These are phyloP conservation scores for Lactarius tabidus DNA, from an alignment of 768 basidiomycete species.

Conservation along the genomic window DNA sequence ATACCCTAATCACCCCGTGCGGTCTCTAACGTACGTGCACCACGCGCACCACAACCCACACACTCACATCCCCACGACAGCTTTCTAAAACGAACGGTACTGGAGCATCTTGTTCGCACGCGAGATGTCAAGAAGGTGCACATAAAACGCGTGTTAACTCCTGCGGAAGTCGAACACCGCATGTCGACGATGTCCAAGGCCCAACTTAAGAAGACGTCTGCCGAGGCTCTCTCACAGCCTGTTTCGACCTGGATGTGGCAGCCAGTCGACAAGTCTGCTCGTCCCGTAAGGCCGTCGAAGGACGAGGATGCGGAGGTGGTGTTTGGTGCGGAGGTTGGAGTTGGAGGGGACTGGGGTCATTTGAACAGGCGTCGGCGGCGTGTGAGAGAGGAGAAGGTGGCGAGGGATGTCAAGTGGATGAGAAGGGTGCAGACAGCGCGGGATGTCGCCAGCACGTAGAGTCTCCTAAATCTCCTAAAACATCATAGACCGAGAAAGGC, in stretches of 20 bases:
- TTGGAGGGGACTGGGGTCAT: slow-evolving; percentile 51
- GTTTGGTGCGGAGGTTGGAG: slow-evolving; percentile 42
- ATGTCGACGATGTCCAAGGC: slow-evolving; percentile 28
- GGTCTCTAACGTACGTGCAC: slow-evolving; percentile 47
- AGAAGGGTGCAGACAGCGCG: slow-evolving; percentile 33
- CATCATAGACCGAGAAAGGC: slow-evolving; percentile 13
- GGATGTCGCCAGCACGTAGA: background rate
- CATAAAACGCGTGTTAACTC: slow-evolving; percentile 32
- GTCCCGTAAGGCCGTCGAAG: background rate
- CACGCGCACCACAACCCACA: background rate
- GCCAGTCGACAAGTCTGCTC: slow-evolving; percentile 10
- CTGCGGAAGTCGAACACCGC: slow-evolving; percentile 30
- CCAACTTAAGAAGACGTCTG: slow-evolving; percentile 31
- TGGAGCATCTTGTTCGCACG: slow-evolving; percentile 43
- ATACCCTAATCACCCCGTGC: slow-evolving; percentile 44
- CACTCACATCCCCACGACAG: slow-evolving; percentile 32
- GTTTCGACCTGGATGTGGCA: slow-evolving; percentile 42
- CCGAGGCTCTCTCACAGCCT: slow-evolving; percentile 2
- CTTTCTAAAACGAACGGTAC: slow-evolving; percentile 51
- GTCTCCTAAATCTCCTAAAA: slow-evolving; percentile 12
- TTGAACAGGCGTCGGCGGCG: slow-evolving; percentile 52
- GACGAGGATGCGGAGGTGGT: slow-evolving; percentile 13
- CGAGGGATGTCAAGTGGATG: slow-evolving; percentile 40
- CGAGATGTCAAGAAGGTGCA: slow-evolving; percentile 43
- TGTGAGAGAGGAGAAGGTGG: slow-evolving; percentile 44